Percentiles rank a stretch among this genome's conserved stretches.
These are phyloP conservation scores for Macaranga tanarius DNA, from an alignment of 441 rosid species.

Conservation along the genomic window DNA sequence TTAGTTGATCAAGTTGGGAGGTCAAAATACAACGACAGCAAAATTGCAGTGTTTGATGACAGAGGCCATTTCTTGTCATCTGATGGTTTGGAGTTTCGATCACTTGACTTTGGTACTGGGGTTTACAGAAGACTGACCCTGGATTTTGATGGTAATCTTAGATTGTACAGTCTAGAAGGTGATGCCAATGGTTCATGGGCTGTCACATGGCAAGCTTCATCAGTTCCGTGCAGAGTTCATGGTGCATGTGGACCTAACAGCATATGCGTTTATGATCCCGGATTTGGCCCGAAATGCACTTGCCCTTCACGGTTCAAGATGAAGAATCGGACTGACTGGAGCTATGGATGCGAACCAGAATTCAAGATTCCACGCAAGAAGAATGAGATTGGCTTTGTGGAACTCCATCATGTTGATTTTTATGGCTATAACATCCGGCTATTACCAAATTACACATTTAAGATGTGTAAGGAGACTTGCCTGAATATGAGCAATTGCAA, in stretches of 20 bases:
- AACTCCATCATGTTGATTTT: neutral
- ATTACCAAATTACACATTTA: neutral
- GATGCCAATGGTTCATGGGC: no score
- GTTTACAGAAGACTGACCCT: neutral
- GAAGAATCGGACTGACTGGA: neutral
- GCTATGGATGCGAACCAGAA: neutral
- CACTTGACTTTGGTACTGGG: conserved; percentile 4
- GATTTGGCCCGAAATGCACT: neutral
- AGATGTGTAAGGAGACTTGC: neutral
- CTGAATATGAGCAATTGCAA: neutral
- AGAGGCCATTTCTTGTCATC: conserved; percentile 6
- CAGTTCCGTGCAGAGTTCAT: neutral
- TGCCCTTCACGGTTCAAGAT: neutral
- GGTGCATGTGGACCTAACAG: neutral
- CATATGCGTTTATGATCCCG: neutral
- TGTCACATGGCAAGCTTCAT: neutral
- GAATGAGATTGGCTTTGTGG: neutral
- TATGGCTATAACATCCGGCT: neutral
- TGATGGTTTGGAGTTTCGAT: neutral
- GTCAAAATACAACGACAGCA: neutral
- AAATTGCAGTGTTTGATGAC: neutral
- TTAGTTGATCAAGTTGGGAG: conserved; percentile 10
- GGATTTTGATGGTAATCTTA: neutral
- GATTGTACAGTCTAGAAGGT: neutral
- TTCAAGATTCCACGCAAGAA: neutral